Conservation (phyloP, 352 stramenopile species). For the Globisporangium alternatum region DNA sequence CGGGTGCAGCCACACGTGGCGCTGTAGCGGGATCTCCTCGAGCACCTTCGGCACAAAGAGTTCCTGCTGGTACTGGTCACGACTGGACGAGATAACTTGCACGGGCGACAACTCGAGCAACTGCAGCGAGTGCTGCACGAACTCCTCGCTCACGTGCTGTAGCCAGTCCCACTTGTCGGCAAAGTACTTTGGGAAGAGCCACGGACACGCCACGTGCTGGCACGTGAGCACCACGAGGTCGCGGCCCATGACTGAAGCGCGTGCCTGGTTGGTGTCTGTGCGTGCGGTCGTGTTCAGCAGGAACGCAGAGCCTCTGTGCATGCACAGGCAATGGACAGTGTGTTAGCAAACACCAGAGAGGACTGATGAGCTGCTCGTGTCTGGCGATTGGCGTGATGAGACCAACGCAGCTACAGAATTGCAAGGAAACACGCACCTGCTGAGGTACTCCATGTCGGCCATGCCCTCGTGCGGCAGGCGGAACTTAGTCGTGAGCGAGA, state of each 20-base stretch:
- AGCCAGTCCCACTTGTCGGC: slow-evolving; percentile 78
- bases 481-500: slow-evolving; percentile 80
- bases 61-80: background rate
- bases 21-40: slow-evolving; percentile 48
- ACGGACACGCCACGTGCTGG: slow-evolving; percentile 80
- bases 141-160: slow-evolving; percentile 75
- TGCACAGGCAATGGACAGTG: slow-evolving; percentile 1
- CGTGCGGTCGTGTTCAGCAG: slow-evolving; percentile 27
- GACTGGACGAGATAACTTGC: background rate
- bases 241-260: background rate
- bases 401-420: background rate
- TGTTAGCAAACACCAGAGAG: background rate
- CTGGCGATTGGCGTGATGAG: background rate
- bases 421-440: slow-evolving; percentile 30
- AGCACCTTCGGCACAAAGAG: slow-evolving; percentile 35
- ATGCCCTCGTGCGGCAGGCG: slow-evolving; percentile 79
- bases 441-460: slow-evolving; percentile 70
- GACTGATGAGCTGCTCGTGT: background rate
- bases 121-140: slow-evolving; percentile 68
- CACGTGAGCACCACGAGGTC: slow-evolving; percentile 57
- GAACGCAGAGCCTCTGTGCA: slow-evolving; percentile 59
- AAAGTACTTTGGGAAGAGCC: slow-evolving; percentile 79
- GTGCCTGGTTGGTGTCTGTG: background rate
- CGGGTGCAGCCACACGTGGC: slow-evolving; percentile 50
- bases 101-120: slow-evolving; percentile 34